Base-by-base conservation (phyloP, 2,329 filamentous ascomycete species). In the Pleurostoma richardsiae region DNA sequence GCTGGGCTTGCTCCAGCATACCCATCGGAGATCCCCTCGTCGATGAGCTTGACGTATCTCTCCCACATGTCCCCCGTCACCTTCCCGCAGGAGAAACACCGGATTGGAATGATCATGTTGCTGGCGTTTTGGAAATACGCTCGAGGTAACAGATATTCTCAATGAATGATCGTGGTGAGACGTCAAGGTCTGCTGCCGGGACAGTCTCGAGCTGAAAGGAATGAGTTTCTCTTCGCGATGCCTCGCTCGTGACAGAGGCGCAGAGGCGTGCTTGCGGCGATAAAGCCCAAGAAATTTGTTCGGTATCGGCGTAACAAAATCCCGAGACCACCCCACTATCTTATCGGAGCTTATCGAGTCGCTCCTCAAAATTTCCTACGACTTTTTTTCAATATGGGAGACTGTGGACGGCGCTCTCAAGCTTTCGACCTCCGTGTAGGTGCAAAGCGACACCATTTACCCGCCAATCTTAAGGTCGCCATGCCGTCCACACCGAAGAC, bases 1-100 rank as follows among this genome's bases (percentile, higher is more conserved):
- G 19, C 19, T 19, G 19, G 19, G 19, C 19, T 19, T 19, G 19
- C 19, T 19, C 19, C 19, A 19, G 19, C 82, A 58, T 76, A 90
- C 86, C 89, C 86, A 67, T 92, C 86, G 41, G 78, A 74, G 55
- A 86, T 76, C 51, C 82, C 79, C 45, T 90, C 85, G 58, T 94
- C 89, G 52, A 97, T 86, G 49, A 96, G 78, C 64, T 88, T 85
- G 56, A 97, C 79, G 67, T 96, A 99, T 55, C 88, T 85, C 71
- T 99, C 94, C 91, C 94, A 99, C 45, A 99, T 84, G 70, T 99
- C 94, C 54, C 90, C 94, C 49, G 91, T 89, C 65, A 99, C 94
- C 88, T 99, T 99, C 69, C 94, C 94, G 70, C 94, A 99, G 49
- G 94, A 97, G 72, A 99, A 99, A 74, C 94, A 99, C 58, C 94